phyloP scores from a whole-genome alignment of 2,329 filamentous ascomycete genomes.

The Diaporthe sp. region DNA sequence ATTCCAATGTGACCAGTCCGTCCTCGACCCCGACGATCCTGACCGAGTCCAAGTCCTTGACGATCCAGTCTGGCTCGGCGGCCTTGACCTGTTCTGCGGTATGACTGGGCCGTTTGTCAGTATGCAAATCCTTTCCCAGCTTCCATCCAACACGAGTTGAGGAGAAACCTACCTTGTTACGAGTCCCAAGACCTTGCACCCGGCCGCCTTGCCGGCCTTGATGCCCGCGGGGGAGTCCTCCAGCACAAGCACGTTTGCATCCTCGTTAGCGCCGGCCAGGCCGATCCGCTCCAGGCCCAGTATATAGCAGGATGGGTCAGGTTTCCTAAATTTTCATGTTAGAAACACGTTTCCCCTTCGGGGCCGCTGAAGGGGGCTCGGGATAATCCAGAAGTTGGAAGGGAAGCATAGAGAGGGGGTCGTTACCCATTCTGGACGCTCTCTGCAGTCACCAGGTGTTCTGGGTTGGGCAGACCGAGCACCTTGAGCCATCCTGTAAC shows the following conservation, averaged over 20 bases:
- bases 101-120: slow-evolving; percentile 71
- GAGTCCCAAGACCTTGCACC: slow-evolving; percentile 87
- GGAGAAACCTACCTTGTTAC: slow-evolving; percentile 65
- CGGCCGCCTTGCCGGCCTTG: slow-evolving; percentile 84
- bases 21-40: slow-evolving; percentile 69
- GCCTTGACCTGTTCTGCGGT: slow-evolving; percentile 77
- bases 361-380: neutral
- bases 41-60: slow-evolving; percentile 83
- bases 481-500: slow-evolving; percentile 80
- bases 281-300: slow-evolving; percentile 75
- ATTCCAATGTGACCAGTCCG: slow-evolving; percentile 76
- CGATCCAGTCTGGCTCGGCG: slow-evolving; percentile 90
- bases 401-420: neutral
- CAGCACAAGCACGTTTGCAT: slow-evolving; percentile 75
- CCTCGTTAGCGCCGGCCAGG: slow-evolving; percentile 60
- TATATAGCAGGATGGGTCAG: slow-evolving; percentile 80
- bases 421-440: slow-evolving; percentile 71
- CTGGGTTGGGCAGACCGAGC: slow-evolving; percentile 74
- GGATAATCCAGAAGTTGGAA: neutral
- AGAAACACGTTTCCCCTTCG: neutral
- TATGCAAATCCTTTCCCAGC: neutral
- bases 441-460: slow-evolving; percentile 80
- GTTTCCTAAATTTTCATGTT: slow-evolving; percentile 66
- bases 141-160: neutral
- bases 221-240: slow-evolving; percentile 94